phyloP scores from a whole-genome alignment of 163 green algal genomes.

The Picocystis sp. region DNA sequence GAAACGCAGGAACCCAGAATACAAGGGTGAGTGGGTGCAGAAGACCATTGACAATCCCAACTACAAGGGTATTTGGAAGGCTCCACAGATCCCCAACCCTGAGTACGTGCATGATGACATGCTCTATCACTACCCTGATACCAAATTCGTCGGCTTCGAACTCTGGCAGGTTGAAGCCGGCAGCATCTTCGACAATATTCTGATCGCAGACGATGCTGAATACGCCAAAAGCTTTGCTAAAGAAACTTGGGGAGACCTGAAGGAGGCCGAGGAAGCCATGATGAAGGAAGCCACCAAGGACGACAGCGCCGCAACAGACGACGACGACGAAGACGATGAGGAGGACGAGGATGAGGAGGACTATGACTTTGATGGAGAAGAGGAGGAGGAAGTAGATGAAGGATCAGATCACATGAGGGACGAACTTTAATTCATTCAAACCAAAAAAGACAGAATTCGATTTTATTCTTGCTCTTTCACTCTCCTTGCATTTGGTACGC shows the following conservation, averaged over 20 bases:
- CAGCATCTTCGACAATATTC: slow-evolving; percentile 80
- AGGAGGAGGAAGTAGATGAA: no score
- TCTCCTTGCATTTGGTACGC: no score
- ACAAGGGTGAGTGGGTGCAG: slow-evolving; percentile 59
- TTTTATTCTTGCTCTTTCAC: no score
- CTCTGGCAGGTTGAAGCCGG: slow-evolving; percentile 66
- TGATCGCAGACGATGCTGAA: slow-evolving; percentile 54
- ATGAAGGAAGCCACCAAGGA: no score
- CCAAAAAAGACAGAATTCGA: no score
- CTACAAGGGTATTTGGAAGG: slow-evolving; percentile 78
- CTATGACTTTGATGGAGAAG: no score
- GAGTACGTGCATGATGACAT: slow-evolving; percentile 49
- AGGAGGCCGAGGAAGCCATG: no score
- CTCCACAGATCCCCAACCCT: slow-evolving; percentile 65
- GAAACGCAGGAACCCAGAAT: slow-evolving; percentile 67
- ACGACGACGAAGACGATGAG: no score
- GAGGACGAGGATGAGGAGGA: no score
- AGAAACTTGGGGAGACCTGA: slow-evolving; percentile 41
- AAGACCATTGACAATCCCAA: slow-evolving; percentile 69
- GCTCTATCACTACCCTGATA: slow-evolving; percentile 49
- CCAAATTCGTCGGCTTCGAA: slow-evolving; percentile 64
- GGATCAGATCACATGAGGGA: no score
- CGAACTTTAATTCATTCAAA: no score
- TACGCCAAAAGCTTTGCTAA: slow-evolving; percentile 50
- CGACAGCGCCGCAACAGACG: no score